Conservation (phyloP, 129 eudicot species). For the Tagetes patula region DNA sequence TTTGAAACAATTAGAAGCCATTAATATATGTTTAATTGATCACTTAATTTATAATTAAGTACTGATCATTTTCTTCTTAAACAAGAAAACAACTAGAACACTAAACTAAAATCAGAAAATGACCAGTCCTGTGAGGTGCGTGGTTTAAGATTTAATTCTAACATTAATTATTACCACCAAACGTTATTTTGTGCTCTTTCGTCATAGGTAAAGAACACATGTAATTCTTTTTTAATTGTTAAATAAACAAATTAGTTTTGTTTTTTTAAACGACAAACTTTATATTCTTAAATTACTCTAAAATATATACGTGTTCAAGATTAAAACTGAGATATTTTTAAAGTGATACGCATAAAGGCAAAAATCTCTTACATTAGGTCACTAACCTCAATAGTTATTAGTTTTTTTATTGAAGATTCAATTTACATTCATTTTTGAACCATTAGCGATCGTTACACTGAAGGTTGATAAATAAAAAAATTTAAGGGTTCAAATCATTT, state of each 20-base stretch:
- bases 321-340: too few species aligned
- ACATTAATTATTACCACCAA: background rate
- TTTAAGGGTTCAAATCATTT: too few species aligned
- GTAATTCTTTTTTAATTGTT: background rate
- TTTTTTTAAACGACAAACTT: too few species aligned
- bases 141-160: background rate
- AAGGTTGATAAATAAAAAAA: too few species aligned
- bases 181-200: background rate
- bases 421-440: too few species aligned
- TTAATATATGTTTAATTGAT: background rate
- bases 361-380: too few species aligned
- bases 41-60: background rate
- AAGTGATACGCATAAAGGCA: too few species aligned
- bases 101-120: conserved; percentile 5
- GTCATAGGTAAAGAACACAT: background rate
- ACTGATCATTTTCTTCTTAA: conserved; percentile 15
- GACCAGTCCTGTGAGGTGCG: conserved; percentile 3
- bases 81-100: conserved; percentile 14
- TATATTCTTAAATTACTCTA: too few species aligned
- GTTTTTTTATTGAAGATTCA: background rate
- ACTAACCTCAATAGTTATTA: too few species aligned
- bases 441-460: background rate
- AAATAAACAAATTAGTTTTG: too few species aligned
- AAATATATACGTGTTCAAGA: too few species aligned
- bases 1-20: conserved; percentile 28